These are phyloP conservation scores for Alloascoidea africana DNA, from an alignment of 805 yeast genomes.

Conservation along the genomic window DNA sequence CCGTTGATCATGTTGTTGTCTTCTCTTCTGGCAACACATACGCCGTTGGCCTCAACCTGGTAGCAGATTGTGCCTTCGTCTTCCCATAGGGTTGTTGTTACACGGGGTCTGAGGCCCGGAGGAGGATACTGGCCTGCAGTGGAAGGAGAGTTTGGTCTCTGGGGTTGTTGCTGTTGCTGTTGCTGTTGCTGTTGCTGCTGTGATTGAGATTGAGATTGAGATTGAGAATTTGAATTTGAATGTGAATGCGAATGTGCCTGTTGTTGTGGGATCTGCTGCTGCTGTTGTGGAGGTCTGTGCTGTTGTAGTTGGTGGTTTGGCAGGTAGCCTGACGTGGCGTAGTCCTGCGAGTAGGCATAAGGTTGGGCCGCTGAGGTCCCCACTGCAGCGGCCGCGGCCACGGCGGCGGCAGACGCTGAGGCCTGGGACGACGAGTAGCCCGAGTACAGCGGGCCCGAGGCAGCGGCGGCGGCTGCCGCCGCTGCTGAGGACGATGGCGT, in stretches of 20 bases:
- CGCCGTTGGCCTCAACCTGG: conserved; percentile 74
- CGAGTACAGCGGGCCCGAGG: no score
- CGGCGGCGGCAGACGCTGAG: no score
- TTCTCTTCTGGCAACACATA: conserved; percentile 69
- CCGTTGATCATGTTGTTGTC: conserved; percentile 81
- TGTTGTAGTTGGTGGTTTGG: no score
- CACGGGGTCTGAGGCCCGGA: conserved; percentile 30
- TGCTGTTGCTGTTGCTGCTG: conserved; percentile 1
- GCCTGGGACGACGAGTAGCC: no score
- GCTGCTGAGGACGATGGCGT: no score
- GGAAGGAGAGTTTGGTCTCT: neutral
- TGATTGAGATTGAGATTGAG: no score
- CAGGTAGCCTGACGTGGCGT: no score
- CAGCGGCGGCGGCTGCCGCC: no score
- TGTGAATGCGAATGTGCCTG: neutral
- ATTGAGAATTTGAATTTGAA: no score
- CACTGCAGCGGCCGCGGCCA: no score
- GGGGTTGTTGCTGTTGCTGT: neutral
- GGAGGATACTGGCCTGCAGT: conserved; percentile 1
- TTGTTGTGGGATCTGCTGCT: neutral
- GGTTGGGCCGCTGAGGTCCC: no score
- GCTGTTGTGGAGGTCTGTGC: conserved; percentile 1
- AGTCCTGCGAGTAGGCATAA: no score
- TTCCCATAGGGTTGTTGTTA: conserved; percentile 84
- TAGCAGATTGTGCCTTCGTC: conserved; percentile 76